Conservation (phyloP, 208 protist species). For the Leishmania arabica region DNA sequence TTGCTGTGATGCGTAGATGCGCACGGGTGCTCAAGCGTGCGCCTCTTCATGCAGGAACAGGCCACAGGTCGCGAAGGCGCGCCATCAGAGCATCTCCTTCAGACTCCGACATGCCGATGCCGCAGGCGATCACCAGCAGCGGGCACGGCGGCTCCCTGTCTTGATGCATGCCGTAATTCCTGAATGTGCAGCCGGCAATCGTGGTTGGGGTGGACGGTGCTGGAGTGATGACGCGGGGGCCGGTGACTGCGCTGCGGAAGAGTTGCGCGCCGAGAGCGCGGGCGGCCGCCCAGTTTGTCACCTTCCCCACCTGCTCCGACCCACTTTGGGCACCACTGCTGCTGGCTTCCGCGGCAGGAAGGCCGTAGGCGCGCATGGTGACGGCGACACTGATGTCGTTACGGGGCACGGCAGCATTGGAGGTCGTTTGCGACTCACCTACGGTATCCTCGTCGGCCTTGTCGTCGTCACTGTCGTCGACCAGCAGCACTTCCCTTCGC, state of each 20-base stretch:
- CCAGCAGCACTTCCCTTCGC: conserved; percentile 49
- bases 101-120: conserved; percentile 52
- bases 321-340: conserved; percentile 1
- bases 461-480: conserved; percentile 10
- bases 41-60: conserved; percentile 2
- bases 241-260: conserved; percentile 73
- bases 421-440: background rate
- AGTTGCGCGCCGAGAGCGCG: conserved; percentile 67
- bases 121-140: conserved; percentile 74
- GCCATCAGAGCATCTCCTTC: conserved; percentile 49
- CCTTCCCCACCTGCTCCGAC: background rate
- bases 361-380: conserved; percentile 55
- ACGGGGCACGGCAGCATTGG: conserved; percentile 5
- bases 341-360: background rate
- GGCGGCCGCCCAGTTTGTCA: conserved; percentile 22
- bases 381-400: conserved; percentile 90
- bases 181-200: conserved; percentile 50
- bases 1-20: background rate
- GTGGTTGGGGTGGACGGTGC: conserved; percentile 27
- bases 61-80: conserved; percentile 56
- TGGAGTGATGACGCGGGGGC: conserved; percentile 69
- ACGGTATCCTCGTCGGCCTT: conserved; percentile 1
- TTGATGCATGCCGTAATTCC: conserved; percentile 70
- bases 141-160: conserved; percentile 34
- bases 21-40: background rate